phyloP scores from a whole-genome alignment of 23 red algal genomes.

The Gracilaria gracilis region DNA sequence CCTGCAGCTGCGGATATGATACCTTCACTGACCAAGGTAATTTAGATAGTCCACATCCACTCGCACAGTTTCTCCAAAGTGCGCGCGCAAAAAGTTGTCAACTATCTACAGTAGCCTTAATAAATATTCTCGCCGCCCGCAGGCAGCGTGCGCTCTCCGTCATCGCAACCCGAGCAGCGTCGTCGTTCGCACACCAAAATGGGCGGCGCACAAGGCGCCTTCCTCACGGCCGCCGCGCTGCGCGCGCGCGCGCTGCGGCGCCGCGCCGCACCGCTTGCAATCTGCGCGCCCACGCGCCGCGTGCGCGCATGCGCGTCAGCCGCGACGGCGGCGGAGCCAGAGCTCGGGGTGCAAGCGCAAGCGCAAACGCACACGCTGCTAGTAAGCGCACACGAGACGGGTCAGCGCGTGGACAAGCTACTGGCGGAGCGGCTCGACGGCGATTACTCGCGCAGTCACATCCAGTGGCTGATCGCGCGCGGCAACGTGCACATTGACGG shows the following conservation, averaged over 20 bases:
- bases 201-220: background rate
- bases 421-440: slow-evolving; percentile 53
- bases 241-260: background rate
- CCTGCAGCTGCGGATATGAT: too few relatives aligned
- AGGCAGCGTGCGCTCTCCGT: too few relatives aligned
- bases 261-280: background rate
- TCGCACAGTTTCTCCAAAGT: too few relatives aligned
- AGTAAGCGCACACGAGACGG: slow-evolving; percentile 24
- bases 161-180: too few relatives aligned
- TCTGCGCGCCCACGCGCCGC: background rate
- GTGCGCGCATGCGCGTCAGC: background rate
- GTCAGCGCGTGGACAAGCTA: slow-evolving; percentile 79
- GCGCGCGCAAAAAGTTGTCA: too few relatives aligned
- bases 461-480: slow-evolving; percentile 72
- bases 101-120: too few relatives aligned
- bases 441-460: slow-evolving; percentile 67
- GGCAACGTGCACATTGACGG: slow-evolving; percentile 63
- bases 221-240: background rate
- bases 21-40: too few relatives aligned
- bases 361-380: background rate
- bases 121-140: too few relatives aligned
- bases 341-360: too few relatives aligned
- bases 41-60: too few relatives aligned
- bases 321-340: background rate
- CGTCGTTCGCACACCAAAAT: too few relatives aligned